Evolutionary conservation across 495 filamentous ascomycete genomes (phyloP).

Genomic region (Staphylotrichum tortipilum): DNA sequence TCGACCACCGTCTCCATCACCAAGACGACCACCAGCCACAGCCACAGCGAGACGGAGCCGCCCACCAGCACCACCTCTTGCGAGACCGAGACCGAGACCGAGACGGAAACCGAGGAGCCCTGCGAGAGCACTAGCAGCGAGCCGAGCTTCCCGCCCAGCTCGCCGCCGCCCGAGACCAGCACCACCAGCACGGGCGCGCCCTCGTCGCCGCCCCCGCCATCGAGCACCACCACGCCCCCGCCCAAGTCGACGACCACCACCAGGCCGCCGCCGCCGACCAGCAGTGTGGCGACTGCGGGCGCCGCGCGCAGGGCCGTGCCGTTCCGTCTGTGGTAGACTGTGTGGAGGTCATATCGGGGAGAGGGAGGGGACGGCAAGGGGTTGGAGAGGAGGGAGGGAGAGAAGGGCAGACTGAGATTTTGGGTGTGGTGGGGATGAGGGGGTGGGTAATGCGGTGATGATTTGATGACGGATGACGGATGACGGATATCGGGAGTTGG

Average conservation of each 20-base stretch:
- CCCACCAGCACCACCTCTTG: not conserved
- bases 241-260: not conserved
- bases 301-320: not conserved
- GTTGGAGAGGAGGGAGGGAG: not conserved
- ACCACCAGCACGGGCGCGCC: not conserved
- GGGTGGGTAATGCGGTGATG: not conserved
- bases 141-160: not conserved
- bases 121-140: not conserved
- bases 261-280: not conserved
- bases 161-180: not conserved
- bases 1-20: not conserved
- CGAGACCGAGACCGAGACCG: not conserved
- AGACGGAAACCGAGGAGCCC: too few relatives aligned
- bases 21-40: not conserved
- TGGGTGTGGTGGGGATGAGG: too few relatives aligned
- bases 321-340: conserved; percentile 3
- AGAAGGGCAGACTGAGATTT: too few relatives aligned
- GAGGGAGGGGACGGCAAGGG: not conserved
- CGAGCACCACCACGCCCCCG: not conserved
- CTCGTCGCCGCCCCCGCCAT: not conserved
- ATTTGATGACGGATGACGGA: too few relatives aligned
- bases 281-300: not conserved
- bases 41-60: too few relatives aligned
- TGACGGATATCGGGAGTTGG: too few relatives aligned
- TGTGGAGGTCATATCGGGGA: too few relatives aligned